Evolutionary conservation across 495 filamentous ascomycete species (phyloP).

Genomic region (Neurospora pannonica): DNA sequence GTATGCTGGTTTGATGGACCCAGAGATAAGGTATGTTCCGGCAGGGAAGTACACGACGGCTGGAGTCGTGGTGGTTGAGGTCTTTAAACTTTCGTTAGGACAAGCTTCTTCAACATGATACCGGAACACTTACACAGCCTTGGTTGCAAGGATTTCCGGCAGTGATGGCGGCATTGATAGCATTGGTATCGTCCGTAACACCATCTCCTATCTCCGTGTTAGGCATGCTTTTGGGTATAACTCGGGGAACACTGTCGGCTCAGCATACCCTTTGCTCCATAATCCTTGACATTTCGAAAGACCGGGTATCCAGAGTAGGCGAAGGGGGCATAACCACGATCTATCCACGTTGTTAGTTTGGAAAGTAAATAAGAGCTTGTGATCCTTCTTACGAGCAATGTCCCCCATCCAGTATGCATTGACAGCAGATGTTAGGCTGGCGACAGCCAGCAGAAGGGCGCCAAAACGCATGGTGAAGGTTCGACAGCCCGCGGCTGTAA

Average conservation of each 20-base stretch:
- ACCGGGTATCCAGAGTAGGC: constrained; percentile 37
- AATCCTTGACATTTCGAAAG: constrained; percentile 53
- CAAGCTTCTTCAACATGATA: neutral
- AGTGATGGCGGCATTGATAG: constrained; percentile 75
- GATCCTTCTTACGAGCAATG: constrained; percentile 25
- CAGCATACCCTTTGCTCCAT: constrained; percentile 46
- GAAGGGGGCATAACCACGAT: constrained; percentile 40
- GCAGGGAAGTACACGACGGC: constrained; percentile 72
- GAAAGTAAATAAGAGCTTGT: neutral
- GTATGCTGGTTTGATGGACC: constrained; percentile 54
- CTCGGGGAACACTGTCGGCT: neutral
- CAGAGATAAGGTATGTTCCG: constrained; percentile 63
- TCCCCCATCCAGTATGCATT: constrained; percentile 38
- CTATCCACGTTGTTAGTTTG: constrained; percentile 8
- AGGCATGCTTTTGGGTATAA: neutral
- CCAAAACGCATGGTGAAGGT: constrained; percentile 27
- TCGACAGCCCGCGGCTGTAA: neutral
- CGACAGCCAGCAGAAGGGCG: constrained; percentile 28
- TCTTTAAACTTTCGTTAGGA: constrained; percentile 11
- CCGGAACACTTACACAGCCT: constrained; percentile 41
- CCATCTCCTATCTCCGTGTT: constrained; percentile 27
- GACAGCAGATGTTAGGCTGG: constrained; percentile 25
- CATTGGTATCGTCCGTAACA: constrained; percentile 68
- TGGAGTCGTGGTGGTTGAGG: constrained; percentile 64
- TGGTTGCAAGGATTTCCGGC: constrained; percentile 68